Percentiles rank a stretch among this genome's conserved stretches.
Conservation (phyloP, 768 basidiomycete genomes). For the Serendipita vermifera region DNA sequence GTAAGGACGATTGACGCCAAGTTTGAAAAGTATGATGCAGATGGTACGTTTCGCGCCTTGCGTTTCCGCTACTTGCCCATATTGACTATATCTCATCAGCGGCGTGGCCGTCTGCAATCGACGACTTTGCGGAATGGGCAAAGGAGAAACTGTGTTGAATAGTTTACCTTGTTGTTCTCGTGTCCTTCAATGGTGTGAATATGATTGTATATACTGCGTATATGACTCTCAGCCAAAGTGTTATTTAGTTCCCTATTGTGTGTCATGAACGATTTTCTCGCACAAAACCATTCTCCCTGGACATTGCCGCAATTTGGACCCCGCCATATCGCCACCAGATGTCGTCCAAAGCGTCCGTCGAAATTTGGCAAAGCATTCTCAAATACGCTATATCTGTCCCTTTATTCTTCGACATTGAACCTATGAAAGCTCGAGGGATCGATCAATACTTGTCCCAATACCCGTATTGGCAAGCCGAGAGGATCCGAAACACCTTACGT, state of each 20-base stretch:
- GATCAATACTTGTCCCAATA: neutral
- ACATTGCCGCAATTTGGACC: no score
- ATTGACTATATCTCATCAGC: conserved; percentile 28
- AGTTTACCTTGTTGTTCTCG: no score
- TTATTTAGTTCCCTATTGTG: no score
- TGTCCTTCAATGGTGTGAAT: no score
- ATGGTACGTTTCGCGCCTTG: conserved; percentile 50
- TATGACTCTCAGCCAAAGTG: no score
- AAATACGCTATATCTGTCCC: neutral
- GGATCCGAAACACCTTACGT: neutral
- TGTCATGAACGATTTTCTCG: no score
- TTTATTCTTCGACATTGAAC: neutral
- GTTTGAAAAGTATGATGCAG: conserved; percentile 61
- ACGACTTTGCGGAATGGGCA: conserved; percentile 67
- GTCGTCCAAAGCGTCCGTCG: neutral
- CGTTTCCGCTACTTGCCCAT: neutral
- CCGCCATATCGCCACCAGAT: no score
- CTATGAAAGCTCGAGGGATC: no score
- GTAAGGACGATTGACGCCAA: conserved; percentile 57
- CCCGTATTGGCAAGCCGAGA: neutral
- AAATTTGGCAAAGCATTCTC: neutral
- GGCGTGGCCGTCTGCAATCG: conserved; percentile 79
- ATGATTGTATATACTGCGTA: no score
- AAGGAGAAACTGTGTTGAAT: conserved; percentile 22
- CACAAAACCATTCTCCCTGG: no score